Percentiles rank a stretch among this genome's conserved stretches.
Conservation (phyloP, 192 early-diverging fungal species). For the Coemansia sp. region DNA sequence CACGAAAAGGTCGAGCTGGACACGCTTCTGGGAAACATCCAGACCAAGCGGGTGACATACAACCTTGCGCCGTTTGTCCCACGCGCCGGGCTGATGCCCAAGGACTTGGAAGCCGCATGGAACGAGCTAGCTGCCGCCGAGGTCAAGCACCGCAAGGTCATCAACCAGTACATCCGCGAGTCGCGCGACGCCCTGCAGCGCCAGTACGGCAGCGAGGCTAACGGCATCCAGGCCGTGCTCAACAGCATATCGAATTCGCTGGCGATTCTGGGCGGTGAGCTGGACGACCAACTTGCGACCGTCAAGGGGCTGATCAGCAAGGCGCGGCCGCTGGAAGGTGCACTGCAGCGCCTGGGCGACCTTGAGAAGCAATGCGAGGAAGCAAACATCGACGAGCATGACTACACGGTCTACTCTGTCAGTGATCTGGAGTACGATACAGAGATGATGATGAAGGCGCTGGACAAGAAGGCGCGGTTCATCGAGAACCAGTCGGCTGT, state of each 20-base stretch:
- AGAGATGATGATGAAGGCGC: constrained; percentile 71
- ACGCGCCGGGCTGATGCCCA: constrained; percentile 59
- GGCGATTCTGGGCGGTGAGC: constrained; percentile 71
- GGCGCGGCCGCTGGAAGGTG: constrained; percentile 55
- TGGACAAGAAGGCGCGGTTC: constrained; percentile 79
- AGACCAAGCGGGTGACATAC: constrained; percentile 96
- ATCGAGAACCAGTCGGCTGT: constrained; percentile 97
- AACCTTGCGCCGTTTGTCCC: constrained; percentile 83
- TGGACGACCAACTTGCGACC: constrained; percentile 66
- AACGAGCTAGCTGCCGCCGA: constrained; percentile 68
- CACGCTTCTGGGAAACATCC: constrained; percentile 90
- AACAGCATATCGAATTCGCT: constrained; percentile 69
- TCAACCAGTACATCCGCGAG: constrained; percentile 85
- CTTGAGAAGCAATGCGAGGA: constrained; percentile 70
- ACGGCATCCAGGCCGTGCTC: constrained; percentile 71
- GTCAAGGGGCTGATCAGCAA: constrained; percentile 62
- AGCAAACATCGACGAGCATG: constrained; percentile 91
- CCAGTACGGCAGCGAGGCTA: constrained; percentile 81
- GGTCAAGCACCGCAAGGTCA: constrained; percentile 72
- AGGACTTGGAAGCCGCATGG: constrained; percentile 85
- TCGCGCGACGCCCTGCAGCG: constrained; percentile 75
- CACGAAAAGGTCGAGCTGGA: constrained; percentile 89
- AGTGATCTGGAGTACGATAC: constrained; percentile 90
- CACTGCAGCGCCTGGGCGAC: constrained; percentile 59
- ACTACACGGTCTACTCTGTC: constrained; percentile 87